Evolutionary conservation across 179 eudicot species (phyloP), one percentile per base, ranked within the genome.

Genomic region (Beta corolliflora): DNA sequence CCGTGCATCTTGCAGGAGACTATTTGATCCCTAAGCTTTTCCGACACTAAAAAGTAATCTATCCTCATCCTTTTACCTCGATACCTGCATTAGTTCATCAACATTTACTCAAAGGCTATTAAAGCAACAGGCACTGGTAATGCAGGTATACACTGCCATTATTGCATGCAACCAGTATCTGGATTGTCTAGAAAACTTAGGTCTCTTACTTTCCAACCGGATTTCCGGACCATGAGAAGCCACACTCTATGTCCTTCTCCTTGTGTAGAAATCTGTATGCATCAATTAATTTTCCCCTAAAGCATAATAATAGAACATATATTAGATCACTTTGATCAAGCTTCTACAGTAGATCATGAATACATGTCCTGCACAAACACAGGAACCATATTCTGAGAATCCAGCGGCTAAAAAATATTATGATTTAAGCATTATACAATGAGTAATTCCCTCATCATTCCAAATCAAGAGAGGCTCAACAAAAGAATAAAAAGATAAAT

Each of bases 1-100:
- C 99, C 99, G 66, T 95, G 97, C 86, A 94, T 94, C 81, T 90
- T 89, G 82, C 98, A 94, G 36, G 92, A 83, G 63, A 90, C 86
- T 79, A 95, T 94, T 81, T 91, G 89, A 53, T 91, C 91, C 84
- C 88, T 90, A 60, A 94, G 84, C 85, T 84, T 81, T 81, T 94
- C 97, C 3, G 97, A 88, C 60, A 92, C 94, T 48, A 91, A 16
- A 65, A 94, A 89, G 82, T 95, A 95, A 82, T 95, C 99, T 77
- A 95, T 95, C 76, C 99, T 89, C 99, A 95, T 95, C 87, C 98
- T 92, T 88, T 95, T 95, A 82, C 97, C 99, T 77, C 99, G 90
- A 79, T 95, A 94, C 90, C 98, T 94, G 92, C 82, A 88, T 52
- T 55, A 73, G 79, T 56, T 72, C 65, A 76, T 80, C 65, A 45